Evolutionary conservation across 768 basidiomycete genomes (phyloP).

Genomic region (Hericium alpestre): DNA sequence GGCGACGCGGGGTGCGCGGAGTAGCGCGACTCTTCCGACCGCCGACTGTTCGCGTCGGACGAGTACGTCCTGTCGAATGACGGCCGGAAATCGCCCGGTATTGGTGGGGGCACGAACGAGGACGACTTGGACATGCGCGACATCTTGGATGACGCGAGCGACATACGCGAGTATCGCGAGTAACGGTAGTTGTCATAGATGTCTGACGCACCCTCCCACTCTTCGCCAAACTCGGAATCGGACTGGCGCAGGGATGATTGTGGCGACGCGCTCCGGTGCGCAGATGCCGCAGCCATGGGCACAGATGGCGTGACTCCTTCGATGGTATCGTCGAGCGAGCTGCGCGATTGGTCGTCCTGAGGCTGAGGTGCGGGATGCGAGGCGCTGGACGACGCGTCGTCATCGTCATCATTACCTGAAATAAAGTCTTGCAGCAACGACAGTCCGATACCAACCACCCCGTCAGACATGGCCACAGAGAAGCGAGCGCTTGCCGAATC

Average conservation of each 20-base stretch:
- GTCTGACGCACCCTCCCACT: slow-evolving; percentile 62
- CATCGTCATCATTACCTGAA: slow-evolving; percentile 23
- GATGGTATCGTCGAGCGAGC: slow-evolving; percentile 12
- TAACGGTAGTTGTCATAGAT: slow-evolving; percentile 79
- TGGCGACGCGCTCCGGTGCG: not conserved
- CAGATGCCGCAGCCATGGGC: not conserved
- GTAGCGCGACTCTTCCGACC: slow-evolving; percentile 3
- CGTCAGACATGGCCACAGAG: slow-evolving; percentile 37
- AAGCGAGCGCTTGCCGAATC: not conserved
- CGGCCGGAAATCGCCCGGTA: slow-evolving; percentile 16
- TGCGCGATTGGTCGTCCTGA: slow-evolving; percentile 1
- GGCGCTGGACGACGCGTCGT: slow-evolving; percentile 11
- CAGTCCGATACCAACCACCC: slow-evolving; percentile 58
- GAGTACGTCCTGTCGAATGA: not conserved
- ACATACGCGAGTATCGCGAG: slow-evolving; percentile 38
- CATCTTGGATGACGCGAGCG: slow-evolving; percentile 27
- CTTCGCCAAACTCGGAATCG: slow-evolving; percentile 21
- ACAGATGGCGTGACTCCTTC: slow-evolving; percentile 1
- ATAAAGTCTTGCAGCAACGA: slow-evolving; percentile 47
- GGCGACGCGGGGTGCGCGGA: not conserved
- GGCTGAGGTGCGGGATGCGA: not conserved
- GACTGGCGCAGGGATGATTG: slow-evolving; percentile 1
- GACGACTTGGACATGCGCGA: slow-evolving; percentile 31
- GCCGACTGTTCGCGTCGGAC: slow-evolving; percentile 1
- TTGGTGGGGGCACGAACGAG: slow-evolving; percentile 20